Conservation (phyloP, 177 flowering plant species). For the Telopea speciosissima region DNA sequence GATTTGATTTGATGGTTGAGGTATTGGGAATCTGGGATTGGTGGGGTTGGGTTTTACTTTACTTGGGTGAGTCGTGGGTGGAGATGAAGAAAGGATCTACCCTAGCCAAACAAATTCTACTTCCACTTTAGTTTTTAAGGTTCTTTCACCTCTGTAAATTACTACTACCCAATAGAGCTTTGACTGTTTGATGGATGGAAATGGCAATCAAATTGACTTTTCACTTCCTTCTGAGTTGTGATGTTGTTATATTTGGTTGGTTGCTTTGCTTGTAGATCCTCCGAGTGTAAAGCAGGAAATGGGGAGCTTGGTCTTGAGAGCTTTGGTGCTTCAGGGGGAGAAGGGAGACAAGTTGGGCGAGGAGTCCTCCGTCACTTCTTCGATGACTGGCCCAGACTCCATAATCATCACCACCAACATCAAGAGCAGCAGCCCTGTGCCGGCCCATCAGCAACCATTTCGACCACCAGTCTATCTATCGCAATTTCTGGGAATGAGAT, state of each 20-base stretch:
- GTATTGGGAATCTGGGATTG: no score
- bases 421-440: conserved; percentile 24
- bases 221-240: neutral
- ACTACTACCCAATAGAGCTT: no score
- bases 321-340: conserved; percentile 18
- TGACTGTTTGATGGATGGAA: neutral
- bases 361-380: conserved; percentile 59
- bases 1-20: no score
- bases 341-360: conserved; percentile 35
- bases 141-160: no score
- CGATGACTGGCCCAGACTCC: conserved; percentile 71
- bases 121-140: no score
- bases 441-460: conserved; percentile 11
- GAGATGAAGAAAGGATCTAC: no score
- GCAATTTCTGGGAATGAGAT: conserved; percentile 35
- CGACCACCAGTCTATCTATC: conserved; percentile 45
- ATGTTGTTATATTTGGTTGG: conserved; percentile 1
- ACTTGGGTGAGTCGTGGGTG: no score
- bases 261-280: conserved; percentile 27
- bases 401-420: neutral
- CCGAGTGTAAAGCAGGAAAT: conserved; percentile 22
- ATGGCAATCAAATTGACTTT: neutral
- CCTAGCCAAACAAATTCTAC: no score
- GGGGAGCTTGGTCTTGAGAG: conserved; percentile 18
- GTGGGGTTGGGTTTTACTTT: no score